These are phyloP conservation scores for Ceratocystis smalleyi DNA, from an alignment of 2,329 filamentous ascomycete species.

Conservation along the genomic window DNA sequence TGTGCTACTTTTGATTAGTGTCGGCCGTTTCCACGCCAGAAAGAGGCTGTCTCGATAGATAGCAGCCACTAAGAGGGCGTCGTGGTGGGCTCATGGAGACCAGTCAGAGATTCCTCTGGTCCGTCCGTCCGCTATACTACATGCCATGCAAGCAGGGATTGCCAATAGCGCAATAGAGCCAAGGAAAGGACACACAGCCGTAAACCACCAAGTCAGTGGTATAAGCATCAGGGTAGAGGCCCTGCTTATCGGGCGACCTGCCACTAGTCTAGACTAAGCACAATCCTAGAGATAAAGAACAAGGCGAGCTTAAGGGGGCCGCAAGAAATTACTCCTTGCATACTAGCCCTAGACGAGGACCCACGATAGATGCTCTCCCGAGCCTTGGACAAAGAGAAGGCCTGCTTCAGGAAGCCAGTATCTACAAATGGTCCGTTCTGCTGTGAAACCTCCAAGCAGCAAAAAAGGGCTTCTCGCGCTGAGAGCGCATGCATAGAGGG, in stretches of 20 bases:
- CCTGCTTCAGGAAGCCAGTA: too few relatives aligned
- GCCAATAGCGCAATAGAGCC: not conserved
- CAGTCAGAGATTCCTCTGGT: not conserved
- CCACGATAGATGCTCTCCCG: not conserved
- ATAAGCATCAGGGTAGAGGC: not conserved
- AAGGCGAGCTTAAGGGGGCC: not conserved
- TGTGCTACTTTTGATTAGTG: conserved; percentile 2
- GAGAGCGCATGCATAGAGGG: too few relatives aligned
- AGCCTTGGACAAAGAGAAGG: not conserved
- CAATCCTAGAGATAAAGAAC: not conserved
- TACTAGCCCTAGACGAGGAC: not conserved
- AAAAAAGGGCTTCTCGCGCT: not conserved
- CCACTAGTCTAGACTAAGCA: not conserved
- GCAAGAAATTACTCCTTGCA: not conserved
- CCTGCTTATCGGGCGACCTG: not conserved
- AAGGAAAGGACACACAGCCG: not conserved
- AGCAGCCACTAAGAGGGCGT: not conserved
- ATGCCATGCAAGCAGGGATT: not conserved
- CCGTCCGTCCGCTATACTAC: not conserved
- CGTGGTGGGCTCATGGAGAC: not conserved
- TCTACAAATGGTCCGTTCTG: too few relatives aligned
- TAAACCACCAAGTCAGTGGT: not conserved
- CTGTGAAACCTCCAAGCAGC: not conserved
- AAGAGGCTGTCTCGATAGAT: not conserved
- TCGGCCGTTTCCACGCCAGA: not conserved